phyloP scores from a whole-genome alignment of 2,329 filamentous ascomycete species.

The Bipolaris bicolor region DNA sequence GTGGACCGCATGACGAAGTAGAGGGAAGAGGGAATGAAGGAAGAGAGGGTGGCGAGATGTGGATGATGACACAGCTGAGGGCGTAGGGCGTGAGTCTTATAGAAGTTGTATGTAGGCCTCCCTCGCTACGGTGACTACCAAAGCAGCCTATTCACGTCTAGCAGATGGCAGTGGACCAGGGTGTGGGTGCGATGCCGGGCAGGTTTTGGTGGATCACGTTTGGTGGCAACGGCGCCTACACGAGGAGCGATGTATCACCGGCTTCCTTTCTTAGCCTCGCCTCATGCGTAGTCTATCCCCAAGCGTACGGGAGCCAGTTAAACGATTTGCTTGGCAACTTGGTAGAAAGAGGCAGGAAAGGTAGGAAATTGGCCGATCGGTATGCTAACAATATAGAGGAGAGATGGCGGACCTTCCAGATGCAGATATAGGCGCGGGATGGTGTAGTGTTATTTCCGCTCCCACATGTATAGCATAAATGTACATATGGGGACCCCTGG shows the following conservation, averaged over 20 bases:
- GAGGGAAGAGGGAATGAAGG: conserved; percentile 20
- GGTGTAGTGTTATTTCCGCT: conserved; percentile 12
- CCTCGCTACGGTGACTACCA: conserved; percentile 4
- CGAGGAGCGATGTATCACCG: conserved; percentile 13
- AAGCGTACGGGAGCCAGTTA: conserved; percentile 11
- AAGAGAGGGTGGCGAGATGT: conserved; percentile 20
- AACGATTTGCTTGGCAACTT: conserved; percentile 22
- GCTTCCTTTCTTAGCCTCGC: conserved; percentile 21
- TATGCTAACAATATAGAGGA: conserved; percentile 25
- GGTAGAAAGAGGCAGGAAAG: conserved; percentile 28
- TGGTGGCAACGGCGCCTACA: conserved; percentile 11
- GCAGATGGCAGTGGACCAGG: background rate
- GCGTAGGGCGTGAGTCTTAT: conserved; percentile 19
- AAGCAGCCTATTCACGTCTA: conserved; percentile 6
- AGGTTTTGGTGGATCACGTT: conserved; percentile 10
- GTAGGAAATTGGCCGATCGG: conserved; percentile 11
- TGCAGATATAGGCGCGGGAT: conserved; percentile 15
- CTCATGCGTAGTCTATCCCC: conserved; percentile 11
- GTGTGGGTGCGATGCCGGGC: conserved; percentile 10
- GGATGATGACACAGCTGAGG: conserved; percentile 1
- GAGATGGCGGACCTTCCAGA: conserved; percentile 26
- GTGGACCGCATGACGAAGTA: conserved; percentile 38
- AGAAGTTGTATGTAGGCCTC: conserved; percentile 3
- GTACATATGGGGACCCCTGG: background rate
- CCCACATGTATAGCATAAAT: conserved; percentile 1